Evolutionary conservation across 257 asterid genomes (phyloP).

Genomic region (Gentiana macrophylla): DNA sequence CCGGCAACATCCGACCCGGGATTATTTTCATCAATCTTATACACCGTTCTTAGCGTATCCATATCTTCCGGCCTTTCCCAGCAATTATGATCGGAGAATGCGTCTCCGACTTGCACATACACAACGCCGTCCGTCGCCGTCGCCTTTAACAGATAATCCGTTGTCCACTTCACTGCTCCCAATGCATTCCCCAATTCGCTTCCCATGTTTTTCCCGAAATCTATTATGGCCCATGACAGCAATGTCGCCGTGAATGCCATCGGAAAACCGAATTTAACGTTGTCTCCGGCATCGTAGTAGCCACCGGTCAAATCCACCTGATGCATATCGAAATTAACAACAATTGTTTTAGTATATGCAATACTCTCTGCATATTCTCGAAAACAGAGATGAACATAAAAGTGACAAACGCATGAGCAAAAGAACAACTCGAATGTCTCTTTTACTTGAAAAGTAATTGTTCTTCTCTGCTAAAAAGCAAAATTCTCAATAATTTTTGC

Average conservation of each 20-base stretch:
- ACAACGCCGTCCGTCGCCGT: constrained; percentile 60
- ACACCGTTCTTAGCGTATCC: constrained; percentile 63
- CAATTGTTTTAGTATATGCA: no score
- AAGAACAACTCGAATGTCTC: no score
- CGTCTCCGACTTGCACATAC: constrained; percentile 75
- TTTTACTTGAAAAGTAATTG: no score
- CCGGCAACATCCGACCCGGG: constrained; percentile 94
- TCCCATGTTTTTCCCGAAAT: constrained; percentile 58
- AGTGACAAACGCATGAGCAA: no score
- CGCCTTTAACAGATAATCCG: constrained; percentile 72
- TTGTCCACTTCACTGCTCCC: constrained; percentile 64
- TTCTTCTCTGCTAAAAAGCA: no score
- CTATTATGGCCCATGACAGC: constrained; percentile 76
- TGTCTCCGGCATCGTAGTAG: constrained; percentile 92
- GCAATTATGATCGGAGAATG: constrained; percentile 72
- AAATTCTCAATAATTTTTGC: no score
- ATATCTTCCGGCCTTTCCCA: constrained; percentile 94
- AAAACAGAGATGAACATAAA: no score
- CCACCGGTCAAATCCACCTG: constrained; percentile 82
- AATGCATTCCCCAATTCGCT: constrained; percentile 53
- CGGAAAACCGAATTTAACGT: constrained; percentile 74
- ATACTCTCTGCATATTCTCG: no score
- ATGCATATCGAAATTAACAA: no score
- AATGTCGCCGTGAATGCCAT: constrained; percentile 79
- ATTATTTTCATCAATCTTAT: constrained; percentile 45